phyloP scores from a whole-genome alignment of 2,329 filamentous ascomycete genomes.

The Parastagonospora nodorum region DNA sequence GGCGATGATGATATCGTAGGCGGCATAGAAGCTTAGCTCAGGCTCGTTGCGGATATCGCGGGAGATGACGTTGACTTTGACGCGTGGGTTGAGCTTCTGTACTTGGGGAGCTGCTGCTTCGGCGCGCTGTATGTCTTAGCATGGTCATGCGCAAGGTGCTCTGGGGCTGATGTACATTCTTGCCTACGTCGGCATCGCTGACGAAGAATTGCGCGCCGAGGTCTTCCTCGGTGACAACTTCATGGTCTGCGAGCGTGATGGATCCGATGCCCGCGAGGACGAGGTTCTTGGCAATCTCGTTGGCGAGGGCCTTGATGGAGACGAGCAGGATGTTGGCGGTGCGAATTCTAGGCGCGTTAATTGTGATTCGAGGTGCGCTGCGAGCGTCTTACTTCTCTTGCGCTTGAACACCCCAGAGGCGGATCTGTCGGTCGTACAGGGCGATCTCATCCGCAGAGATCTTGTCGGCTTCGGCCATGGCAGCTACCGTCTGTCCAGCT shows the following conservation, averaged over 20 bases:
- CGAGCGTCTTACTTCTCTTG: constrained; percentile 68
- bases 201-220: constrained; percentile 75
- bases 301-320: constrained; percentile 83
- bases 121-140: constrained; percentile 63
- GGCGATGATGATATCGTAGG: constrained; percentile 85
- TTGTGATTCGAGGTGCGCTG: neutral
- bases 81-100: constrained; percentile 86
- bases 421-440: constrained; percentile 95
- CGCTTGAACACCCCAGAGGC: constrained; percentile 94
- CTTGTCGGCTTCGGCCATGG: constrained; percentile 46
- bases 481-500: constrained; percentile 43
- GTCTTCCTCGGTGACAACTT: constrained; percentile 76
- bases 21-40: constrained; percentile 75
- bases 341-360: constrained; percentile 68
- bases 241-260: constrained; percentile 84
- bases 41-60: constrained; percentile 62
- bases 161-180: constrained; percentile 60
- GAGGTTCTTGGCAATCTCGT: constrained; percentile 96
- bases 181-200: constrained; percentile 71
- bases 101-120: constrained; percentile 78
- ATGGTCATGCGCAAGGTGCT: neutral
- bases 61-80: constrained; percentile 73
- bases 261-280: constrained; percentile 91
- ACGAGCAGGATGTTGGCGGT: constrained; percentile 88
- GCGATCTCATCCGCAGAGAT: constrained; percentile 81